A percentile compares a stretch with the other conserved stretches of the same genome.
These are phyloP conservation scores for Arthroderma sp. DNA, from an alignment of 2,329 filamentous ascomycete species.

Conservation along the genomic window DNA sequence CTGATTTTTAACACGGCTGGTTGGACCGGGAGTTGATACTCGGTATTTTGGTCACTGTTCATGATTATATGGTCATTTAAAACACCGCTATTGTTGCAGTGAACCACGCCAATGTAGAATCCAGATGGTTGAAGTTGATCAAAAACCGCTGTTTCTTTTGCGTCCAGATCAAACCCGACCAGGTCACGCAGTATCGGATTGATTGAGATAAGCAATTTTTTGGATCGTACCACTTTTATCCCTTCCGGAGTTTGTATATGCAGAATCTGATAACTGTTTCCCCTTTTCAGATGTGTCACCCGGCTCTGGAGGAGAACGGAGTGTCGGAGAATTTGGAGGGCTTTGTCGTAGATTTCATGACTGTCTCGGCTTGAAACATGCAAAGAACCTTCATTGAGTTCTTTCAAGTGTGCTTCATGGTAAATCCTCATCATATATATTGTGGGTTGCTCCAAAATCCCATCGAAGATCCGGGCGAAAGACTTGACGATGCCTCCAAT, in stretches of 20 bases:
- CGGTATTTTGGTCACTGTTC: conserved; percentile 2
- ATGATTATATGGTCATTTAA: background rate
- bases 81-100: conserved; percentile 1
- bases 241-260: conserved; percentile 18
- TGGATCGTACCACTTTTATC: conserved; percentile 21
- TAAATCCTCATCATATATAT: conserved; percentile 16
- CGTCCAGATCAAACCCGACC: conserved; percentile 21
- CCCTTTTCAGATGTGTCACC: conserved; percentile 5
- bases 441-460: conserved; percentile 13
- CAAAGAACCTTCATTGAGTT: background rate
- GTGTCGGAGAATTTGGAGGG: conserved; percentile 13
- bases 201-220: conserved; percentile 30
- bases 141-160: conserved; percentile 23
- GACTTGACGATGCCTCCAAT: conserved; percentile 10
- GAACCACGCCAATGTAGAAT: conserved; percentile 5
- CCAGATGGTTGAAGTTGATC: conserved; percentile 16
- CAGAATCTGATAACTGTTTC: conserved; percentile 11
- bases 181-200: conserved; percentile 27
- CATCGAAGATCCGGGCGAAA: conserved; percentile 12
- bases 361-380: background rate
- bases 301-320: conserved; percentile 9
- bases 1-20: conserved; percentile 5
- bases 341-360: conserved; percentile 14
- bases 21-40: background rate
- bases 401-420: conserved; percentile 10